phyloP scores from a whole-genome alignment of 352 stramenopile species.

The Globisporangium paroecandrum region DNA sequence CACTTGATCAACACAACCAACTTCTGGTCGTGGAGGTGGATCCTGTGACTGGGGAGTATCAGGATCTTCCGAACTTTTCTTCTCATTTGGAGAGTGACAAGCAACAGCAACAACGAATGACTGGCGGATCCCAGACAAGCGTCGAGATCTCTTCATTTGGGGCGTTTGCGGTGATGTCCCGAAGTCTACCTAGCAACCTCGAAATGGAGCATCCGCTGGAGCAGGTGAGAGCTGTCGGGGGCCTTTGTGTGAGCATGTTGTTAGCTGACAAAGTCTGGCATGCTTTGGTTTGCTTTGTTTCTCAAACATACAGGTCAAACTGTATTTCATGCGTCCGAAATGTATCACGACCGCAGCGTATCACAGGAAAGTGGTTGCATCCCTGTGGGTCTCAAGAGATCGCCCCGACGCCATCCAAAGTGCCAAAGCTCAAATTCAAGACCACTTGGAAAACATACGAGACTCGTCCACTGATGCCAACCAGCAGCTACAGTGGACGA shows the following conservation, averaged over 20 bases:
- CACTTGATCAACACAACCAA: slow-evolving; percentile 11
- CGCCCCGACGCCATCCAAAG: slow-evolving; percentile 11
- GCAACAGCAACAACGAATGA: background rate
- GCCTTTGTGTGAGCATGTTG: background rate
- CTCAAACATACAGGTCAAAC: background rate
- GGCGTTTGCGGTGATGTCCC: slow-evolving; percentile 15
- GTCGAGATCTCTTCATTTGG: slow-evolving; percentile 13
- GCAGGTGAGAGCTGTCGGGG: slow-evolving; percentile 1
- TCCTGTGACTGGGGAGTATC: slow-evolving; percentile 13
- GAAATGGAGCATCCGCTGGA: slow-evolving; percentile 17
- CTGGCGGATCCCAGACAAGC: background rate
- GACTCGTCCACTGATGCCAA: background rate
- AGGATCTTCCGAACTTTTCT: background rate
- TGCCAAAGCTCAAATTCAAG: background rate
- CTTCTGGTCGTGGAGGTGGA: slow-evolving; percentile 29
- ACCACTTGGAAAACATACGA: background rate
- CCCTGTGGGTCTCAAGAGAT: slow-evolving; percentile 18
- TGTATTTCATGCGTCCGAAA: slow-evolving; percentile 17
- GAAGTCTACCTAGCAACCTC: slow-evolving; percentile 9
- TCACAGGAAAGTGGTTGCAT: background rate
- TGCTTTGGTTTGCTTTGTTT: background rate
- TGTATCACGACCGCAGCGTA: slow-evolving; percentile 6
- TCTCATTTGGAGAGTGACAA: background rate
- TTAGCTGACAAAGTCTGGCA: background rate
- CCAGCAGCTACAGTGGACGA: slow-evolving; percentile 7